Conservation (phyloP, 306 rosid genomes). For the Styphnolobium japonicum region DNA sequence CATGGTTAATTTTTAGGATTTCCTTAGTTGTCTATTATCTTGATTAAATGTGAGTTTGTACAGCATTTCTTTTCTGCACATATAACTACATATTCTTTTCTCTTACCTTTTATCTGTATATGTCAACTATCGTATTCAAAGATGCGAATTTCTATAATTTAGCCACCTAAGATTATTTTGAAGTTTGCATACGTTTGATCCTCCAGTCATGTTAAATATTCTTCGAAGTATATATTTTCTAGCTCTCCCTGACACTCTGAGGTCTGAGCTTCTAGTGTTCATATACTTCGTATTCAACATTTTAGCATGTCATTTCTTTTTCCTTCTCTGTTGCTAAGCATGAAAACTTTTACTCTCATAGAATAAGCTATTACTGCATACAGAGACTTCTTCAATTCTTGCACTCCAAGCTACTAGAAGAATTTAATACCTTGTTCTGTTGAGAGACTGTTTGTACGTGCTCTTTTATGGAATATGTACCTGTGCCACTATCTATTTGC, state of each 20-base stretch:
- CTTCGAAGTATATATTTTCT: neutral
- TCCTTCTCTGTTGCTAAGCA: neutral
- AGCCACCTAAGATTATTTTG: neutral
- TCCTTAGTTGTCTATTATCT: neutral
- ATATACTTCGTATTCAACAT: neutral
- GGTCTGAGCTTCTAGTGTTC: neutral
- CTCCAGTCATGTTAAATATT: neutral
- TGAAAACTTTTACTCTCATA: neutral
- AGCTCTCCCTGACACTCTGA: neutral
- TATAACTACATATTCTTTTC: neutral
- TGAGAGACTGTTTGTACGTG: neutral
- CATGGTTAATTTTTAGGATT: neutral
- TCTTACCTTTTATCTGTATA: neutral
- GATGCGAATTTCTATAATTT: neutral
- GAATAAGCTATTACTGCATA: neutral
- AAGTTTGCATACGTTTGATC: neutral
- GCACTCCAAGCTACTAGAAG: neutral
- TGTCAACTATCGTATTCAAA: neutral
- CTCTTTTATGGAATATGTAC: neutral
- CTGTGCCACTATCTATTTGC: neutral
- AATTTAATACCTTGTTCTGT: conserved; percentile 3
- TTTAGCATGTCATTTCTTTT: neutral
- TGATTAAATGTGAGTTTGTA: neutral
- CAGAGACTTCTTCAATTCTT: neutral
- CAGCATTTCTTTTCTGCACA: neutral